Base-by-base conservation (phyloP, 2,329 filamentous ascomycete genomes). In the Trichoderma oligosporum region DNA sequence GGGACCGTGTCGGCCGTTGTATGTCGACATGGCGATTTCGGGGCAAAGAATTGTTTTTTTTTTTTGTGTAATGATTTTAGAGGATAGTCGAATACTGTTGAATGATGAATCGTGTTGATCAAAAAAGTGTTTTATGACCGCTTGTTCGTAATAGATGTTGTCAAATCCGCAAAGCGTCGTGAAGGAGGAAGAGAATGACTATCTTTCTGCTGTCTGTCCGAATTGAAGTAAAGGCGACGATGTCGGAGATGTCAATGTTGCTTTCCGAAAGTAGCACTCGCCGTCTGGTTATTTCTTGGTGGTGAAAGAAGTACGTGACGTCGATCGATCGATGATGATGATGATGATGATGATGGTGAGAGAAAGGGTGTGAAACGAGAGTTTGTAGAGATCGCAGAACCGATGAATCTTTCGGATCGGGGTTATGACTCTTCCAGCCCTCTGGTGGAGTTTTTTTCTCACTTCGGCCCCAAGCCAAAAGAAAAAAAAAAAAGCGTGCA, bases 1-100 rank as follows among this genome's bases (percentile, higher is more conserved):
- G 68, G 89, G 87, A 66, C 83, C 88, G 69, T 88, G 85, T 61
- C 90, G 87, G 68, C 86, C 87, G 73, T 82, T 85, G 81, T 85
- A 91, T 70, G 78, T 82, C 71, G 89, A 84, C 88, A 91, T 91
- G 58, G 57, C 64, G 61, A 31, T 11, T 46, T 12, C 49, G 16
- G 24, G 45, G 20, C 8, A 49, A 35, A 27, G 7, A 4, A n/a
- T n/a, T n/a, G n/a, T n/a, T n/a, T n/a, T n/a, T n/a, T n/a, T n/a
- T n/a, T n/a, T n/a, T n/a, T n/a, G n/a, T n/a, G n/a, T n/a, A n/a
- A n/a, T n/a, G 18, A 4, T 33, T 20, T 38, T 24, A 47, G 42
- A 36, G 31, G 42, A 29, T n/a, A 39, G 35, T n/a, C n/a, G 35
- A 14, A 11, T 5, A 18, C 14, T n/a, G 7, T 7, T 14, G 14